Base-by-base conservation (phyloP, 2,329 filamentous ascomycete genomes). In the Juglanconis oblonga region DNA sequence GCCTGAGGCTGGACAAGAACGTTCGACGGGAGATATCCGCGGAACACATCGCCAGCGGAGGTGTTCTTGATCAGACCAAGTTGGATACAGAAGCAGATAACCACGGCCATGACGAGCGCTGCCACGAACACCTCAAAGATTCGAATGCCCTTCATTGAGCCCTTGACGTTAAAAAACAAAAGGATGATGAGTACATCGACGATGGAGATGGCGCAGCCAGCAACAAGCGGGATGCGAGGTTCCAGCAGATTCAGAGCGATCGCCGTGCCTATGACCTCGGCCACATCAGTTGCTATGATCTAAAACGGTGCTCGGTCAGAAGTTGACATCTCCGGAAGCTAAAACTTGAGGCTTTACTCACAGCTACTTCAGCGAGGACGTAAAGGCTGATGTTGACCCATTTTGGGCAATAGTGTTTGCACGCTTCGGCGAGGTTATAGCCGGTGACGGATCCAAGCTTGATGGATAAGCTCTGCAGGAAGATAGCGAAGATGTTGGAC, bases 381-480 rank as follows among this genome's bases (percentile, higher is more conserved):
- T 88, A 89, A 10, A 88, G 73, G 35, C 78, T 69, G 47, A 81
- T 78, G 59, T 84, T 86, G 55, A 88, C 68, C 86, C 86, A 88
- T 63, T 74, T 75, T 2, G 86, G 86, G 8, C 87, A 75, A 70
- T 85, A 85, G 29, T 79, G 83, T 49, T 85, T 80, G 66, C 85
- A 88, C 33, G 85, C 83, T 62, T 87, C 79, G 0, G 86, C 85
- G 32, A 89, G 75, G 63, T 88, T 85, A 53, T 88, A 72, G 2
- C 86, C 86, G 0, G 84, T 88, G 63, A 89, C 84, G n/a, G 83
- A 86, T 17, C 86, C 86, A 5, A 89, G 77, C 68, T 87, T 87
- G 68, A 87, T 84, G 67, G 83, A 85, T 1, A 89, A 79, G 7
- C 80, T 83, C 58, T 66, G 87, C n/a, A 89, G 76, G 64, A 88